These are phyloP conservation scores for Boletus vermiculosoides DNA, from an alignment of 768 basidiomycete species.

Conservation along the genomic window DNA sequence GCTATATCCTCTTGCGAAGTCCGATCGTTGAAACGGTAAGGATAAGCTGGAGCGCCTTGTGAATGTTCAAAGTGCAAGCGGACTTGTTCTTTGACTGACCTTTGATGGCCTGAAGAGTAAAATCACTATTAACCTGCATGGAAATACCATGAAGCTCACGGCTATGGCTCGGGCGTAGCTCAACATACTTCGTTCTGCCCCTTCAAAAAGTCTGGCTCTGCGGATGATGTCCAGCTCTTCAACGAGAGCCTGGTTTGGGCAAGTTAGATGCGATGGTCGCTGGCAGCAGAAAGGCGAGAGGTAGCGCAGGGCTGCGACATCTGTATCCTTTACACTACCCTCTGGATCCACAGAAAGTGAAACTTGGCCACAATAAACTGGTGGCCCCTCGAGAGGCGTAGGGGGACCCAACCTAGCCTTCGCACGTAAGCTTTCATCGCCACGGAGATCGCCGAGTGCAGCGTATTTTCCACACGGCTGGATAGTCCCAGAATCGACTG, in stretches of 20 bases:
- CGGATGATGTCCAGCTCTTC: slow-evolving; percentile 59
- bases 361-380: background rate
- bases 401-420: slow-evolving; percentile 14
- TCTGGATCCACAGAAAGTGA: slow-evolving; percentile 22
- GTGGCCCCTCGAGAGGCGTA: background rate
- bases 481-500: slow-evolving; percentile 41
- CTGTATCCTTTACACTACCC: slow-evolving; percentile 8
- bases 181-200: slow-evolving; percentile 62
- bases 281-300: slow-evolving; percentile 53
- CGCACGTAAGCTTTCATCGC: slow-evolving; percentile 45
- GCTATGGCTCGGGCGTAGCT: slow-evolving; percentile 72
- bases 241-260: slow-evolving; percentile 64
- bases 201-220: slow-evolving; percentile 60
- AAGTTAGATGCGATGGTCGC: slow-evolving; percentile 64
- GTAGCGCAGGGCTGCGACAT: slow-evolving; percentile 23
- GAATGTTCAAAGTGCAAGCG: background rate
- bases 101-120: slow-evolving; percentile 43
- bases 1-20: slow-evolving; percentile 39
- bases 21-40: slow-evolving; percentile 39
- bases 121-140: background rate
- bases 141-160: slow-evolving; percentile 39
- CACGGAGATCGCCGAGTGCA: slow-evolving; percentile 50
- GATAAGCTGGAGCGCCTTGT: slow-evolving; percentile 43
- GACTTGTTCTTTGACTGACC: slow-evolving; percentile 28
- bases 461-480: slow-evolving; percentile 57